Percentiles rank a stretch among this genome's conserved stretches.
These are phyloP conservation scores for Escovopsis sp. DNA, from an alignment of 2,329 filamentous ascomycete genomes.

Conservation along the genomic window DNA sequence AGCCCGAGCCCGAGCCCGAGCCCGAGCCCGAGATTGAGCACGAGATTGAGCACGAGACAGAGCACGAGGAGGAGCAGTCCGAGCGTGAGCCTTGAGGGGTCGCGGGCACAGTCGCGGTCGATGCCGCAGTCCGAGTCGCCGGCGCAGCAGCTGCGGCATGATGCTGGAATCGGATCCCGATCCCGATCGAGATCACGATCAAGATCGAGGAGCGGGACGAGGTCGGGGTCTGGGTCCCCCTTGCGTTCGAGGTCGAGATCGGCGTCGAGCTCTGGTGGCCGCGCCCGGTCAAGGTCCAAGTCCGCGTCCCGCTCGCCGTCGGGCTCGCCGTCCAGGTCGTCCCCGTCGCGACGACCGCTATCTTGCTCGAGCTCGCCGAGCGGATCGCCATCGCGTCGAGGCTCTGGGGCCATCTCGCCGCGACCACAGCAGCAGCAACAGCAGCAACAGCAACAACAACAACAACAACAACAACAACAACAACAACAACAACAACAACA, in stretches of 20 bases:
- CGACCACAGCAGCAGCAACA: too few species aligned
- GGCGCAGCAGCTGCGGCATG: too few species aligned
- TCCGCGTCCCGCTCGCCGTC: slow-evolving; percentile 19
- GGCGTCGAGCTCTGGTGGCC: slow-evolving; percentile 19
- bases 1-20: slow-evolving; percentile 13
- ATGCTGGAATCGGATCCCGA: too few species aligned
- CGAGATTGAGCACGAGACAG: too few species aligned
- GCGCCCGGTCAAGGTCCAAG: slow-evolving; percentile 23
- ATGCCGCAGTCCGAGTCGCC: too few species aligned
- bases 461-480: too few species aligned
- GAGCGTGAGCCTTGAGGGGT: too few species aligned
- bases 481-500: too few species aligned
- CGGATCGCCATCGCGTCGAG: slow-evolving; percentile 12
- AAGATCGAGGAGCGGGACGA: slow-evolving; percentile 17
- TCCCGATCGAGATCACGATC: slow-evolving; percentile 18
- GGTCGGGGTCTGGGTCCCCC: slow-evolving; percentile 19
- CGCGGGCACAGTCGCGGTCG: slow-evolving; percentile 9
- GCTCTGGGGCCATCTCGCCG: too few species aligned
- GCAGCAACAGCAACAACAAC: too few species aligned
- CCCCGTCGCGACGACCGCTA: slow-evolving; percentile 15
- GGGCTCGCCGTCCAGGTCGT: slow-evolving; percentile 10
- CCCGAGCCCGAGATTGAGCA: slow-evolving; percentile 17
- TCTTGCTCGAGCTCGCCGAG: slow-evolving; percentile 15
- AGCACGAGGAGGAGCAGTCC: too few species aligned
- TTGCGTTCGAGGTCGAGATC: slow-evolving; percentile 20